Evolutionary conservation across 768 basidiomycete species (phyloP), one percentile per base, ranked within the genome.

Genomic region (Agrocybe chaxingu): DNA sequence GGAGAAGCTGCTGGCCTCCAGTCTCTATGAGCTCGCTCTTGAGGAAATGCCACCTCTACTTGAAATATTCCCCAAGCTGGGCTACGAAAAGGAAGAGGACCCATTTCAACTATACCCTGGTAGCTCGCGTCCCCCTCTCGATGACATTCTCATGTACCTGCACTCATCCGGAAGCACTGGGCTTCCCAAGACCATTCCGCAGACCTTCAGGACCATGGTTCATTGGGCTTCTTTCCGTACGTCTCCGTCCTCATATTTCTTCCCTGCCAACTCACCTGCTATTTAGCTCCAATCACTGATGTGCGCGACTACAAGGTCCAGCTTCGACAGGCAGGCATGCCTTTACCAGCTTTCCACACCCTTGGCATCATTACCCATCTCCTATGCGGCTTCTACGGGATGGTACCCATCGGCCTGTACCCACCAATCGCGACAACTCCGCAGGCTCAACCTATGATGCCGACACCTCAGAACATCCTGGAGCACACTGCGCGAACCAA

Each of bases 111-210:
- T 59, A 2, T 72, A 70, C 32, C 66, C 66, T 3, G 31, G 13
- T 9, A 42, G 32, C 1, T 31, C 38, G 2, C 49, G 47, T 8
- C 53, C 52, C 24, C 13, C 55, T 38, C 43, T 68, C 35, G 51
- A 60, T 40, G 58, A 67, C 45, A 45, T 68, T 11, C 43, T 66
- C 33, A 35, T 70, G 12, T 78, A 74, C 50, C 57, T 77, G 1
- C 76, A 79, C 52, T 79, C 79, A 0, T 79, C 79, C 2, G 77
- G 77, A 8, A 77, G 76, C 42, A 76, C 77, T 0, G 74, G 76
- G 2, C 64, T 73, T 36, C 76, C 77, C 0, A 78, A 75, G 51
- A 57, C 72, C 6, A 70, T 79, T 44, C 61, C 66, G 1, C 65
- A 71, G 29, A 70, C 66, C 0, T 62, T 70, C 36, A 51, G 58